Base-by-base conservation (phyloP, 1,139 yeast species). In the Blastobotrys buckinghamii region DNA sequence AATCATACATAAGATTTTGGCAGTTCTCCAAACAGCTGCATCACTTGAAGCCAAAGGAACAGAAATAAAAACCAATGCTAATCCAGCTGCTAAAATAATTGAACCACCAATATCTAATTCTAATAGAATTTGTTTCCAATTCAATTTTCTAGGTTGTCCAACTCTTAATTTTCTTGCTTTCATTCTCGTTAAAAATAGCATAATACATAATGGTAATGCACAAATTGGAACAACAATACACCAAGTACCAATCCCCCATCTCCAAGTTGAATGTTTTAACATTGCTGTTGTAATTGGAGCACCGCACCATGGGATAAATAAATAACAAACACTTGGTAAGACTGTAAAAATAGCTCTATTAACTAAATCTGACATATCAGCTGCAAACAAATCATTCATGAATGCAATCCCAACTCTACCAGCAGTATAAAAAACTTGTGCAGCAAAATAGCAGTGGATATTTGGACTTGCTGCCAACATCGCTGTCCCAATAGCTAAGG, bases 201-300 rank as follows among this genome's bases (percentile, higher is more conserved):
- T 43, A 15, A 27, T 24, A 29, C 55, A 42, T 12, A 83, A 66
- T 27, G 90, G 90, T 12, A 83, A 48, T 55, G 82, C 72, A 12
- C 78, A 61, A 34, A 81, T 68, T 22, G 89, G 89, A 68, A 80
- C 75, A 53, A 83, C 80, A 58, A 81, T 78, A 1, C 88, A 87
- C 84, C 85, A 83, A 75, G 83, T 82, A 38, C 83, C 88, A 56
- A 82, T 79, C 54, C 81, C 80, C 78, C 81, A 83, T 39, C 77
- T 72, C 90, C 90, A 82, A 37, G 55, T 48, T 16, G 57, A 54
- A 40, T 51, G 47, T 19, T 54, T 44, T 26, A 56, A 45, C 41
- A 56, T 49, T 1, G 55, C 51, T 1, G 45, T 38, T 16, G 55
- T 52, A 36, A 54, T 40, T 15, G 55, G 56, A 39, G 24, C 48